Base-by-base conservation (phyloP, 2,329 filamentous ascomycete genomes). In the Coleophoma crateriformis region DNA sequence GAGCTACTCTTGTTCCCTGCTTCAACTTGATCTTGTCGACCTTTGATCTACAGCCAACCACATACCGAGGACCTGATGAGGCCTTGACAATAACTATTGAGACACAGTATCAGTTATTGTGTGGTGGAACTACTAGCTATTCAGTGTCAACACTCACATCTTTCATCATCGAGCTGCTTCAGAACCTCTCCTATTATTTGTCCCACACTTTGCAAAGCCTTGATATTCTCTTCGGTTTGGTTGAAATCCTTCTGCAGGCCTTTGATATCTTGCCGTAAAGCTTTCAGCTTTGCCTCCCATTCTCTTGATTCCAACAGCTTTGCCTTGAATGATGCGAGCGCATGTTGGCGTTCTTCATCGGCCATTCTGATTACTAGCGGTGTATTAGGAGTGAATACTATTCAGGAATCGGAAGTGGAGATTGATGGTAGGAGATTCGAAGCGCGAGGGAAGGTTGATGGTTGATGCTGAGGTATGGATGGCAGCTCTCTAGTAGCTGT, bases 141-240 rank as follows among this genome's bases (percentile, higher is more conserved):
- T 7, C 8, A 27, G 27, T 27, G 27, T 27, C 8, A 27, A 27
- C 20, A 75, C 88, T 69, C 76, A 96, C 92, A 99, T 85, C 94
- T 80, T 78, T 99, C 95, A 64, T 99, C 94, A 67, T 99, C 94
- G 57, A 99, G 80, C 76, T 99, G 95, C 77, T 99, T 99, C 66
- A 99, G 75, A 54, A 99, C 95, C 73, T 99, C 94, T 63, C 94
- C 94, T 70, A 99, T 97, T 71, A 99, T 99, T 75, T 99, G 94
- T 46, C 94, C 94, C 49, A 99, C 94, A 70, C 94, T 97, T 76
- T 99, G 94, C 65, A 99, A 76, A 59, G 94, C 94, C 78, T 99
- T 99, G 78, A 99, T 97, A 75, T 97, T 97, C 59, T 99, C 95
- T 69, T 99, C 94, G 48, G 94, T 97, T 60, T 92, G 84, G 69